These are phyloP conservation scores for Moesziomyces globuligerus DNA, from an alignment of 1,284 basidiomycete species.

Conservation along the genomic window DNA sequence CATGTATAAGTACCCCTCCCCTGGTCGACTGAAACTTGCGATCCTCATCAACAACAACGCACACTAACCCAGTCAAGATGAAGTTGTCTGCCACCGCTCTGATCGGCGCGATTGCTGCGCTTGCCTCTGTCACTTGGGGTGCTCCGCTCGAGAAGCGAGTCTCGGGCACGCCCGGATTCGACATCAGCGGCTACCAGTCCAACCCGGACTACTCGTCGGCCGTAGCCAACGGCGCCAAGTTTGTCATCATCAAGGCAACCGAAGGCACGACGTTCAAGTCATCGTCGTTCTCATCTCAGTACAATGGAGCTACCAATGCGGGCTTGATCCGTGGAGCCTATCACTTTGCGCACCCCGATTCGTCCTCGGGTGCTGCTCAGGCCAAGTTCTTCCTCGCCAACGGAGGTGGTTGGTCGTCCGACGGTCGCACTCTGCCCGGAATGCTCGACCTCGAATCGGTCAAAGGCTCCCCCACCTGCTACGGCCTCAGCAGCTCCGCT, in stretches of 20 bases:
- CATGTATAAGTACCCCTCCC: conserved; percentile 7
- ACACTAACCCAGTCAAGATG: conserved; percentile 10
- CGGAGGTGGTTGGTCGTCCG: conserved; percentile 70
- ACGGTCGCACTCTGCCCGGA: conserved; percentile 60
- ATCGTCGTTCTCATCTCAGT: conserved; percentile 71
- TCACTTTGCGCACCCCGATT: conserved; percentile 72
- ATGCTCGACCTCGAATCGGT: conserved; percentile 36
- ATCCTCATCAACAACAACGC: neutral
- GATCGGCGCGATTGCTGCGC: conserved; percentile 11
- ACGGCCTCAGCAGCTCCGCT: conserved; percentile 71
- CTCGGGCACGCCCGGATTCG: conserved; percentile 46
- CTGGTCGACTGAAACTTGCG: neutral
- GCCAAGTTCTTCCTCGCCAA: conserved; percentile 74
- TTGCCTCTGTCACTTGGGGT: conserved; percentile 5
- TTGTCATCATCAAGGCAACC: conserved; percentile 78
- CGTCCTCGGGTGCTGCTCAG: conserved; percentile 72
- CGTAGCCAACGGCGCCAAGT: conserved; percentile 73
- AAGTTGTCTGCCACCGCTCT: conserved; percentile 20
- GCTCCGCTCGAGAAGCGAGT: conserved; percentile 46
- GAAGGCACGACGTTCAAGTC: conserved; percentile 72
- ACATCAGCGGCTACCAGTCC: conserved; percentile 74
- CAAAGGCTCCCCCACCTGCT: conserved; percentile 69
- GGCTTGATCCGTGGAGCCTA: conserved; percentile 74
- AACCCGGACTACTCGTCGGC: conserved; percentile 73
- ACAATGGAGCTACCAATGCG: conserved; percentile 72